Conservation (phyloP, 2,329 filamentous ascomycete genomes). For the Penicillium sp. region DNA sequence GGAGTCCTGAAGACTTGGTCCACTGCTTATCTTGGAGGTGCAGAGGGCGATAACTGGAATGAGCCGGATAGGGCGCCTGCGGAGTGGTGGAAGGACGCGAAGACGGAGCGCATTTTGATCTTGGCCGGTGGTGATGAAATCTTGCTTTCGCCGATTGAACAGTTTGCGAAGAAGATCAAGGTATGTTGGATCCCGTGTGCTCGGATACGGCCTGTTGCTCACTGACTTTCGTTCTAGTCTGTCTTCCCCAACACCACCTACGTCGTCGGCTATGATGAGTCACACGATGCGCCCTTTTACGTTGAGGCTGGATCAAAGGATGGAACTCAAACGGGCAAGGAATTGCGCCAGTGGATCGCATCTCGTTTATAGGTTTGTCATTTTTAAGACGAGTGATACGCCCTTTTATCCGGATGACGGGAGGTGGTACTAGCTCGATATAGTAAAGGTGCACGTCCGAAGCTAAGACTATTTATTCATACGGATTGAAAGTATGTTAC, state of each 20-base stretch:
- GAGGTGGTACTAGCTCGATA: too few relatives aligned
- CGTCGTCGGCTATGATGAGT: constrained; percentile 30
- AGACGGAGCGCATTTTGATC: constrained; percentile 51
- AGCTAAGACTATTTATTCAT: too few relatives aligned
- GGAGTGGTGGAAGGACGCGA: constrained; percentile 53
- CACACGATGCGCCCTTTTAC: constrained; percentile 31
- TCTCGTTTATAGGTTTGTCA: constrained; percentile 21
- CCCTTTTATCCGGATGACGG: background rate
- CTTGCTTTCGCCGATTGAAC: constrained; percentile 41
- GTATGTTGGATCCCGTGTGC: constrained; percentile 14
- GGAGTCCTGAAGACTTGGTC: constrained; percentile 44
- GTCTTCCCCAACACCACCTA: constrained; percentile 30
- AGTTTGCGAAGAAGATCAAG: constrained; percentile 34
- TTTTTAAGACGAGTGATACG: background rate
- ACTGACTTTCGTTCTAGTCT: constrained; percentile 17
- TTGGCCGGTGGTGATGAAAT: constrained; percentile 56
- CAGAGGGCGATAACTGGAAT: constrained; percentile 48
- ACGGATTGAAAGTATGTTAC: too few relatives aligned
- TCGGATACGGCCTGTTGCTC: background rate
- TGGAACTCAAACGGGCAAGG: constrained; percentile 27
- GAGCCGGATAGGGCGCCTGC: constrained; percentile 49
- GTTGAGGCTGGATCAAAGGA: constrained; percentile 18
- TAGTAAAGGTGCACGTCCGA: too few relatives aligned
- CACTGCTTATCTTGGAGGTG: constrained; percentile 44
- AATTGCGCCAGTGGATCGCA: constrained; percentile 30